phyloP scores from a whole-genome alignment of 2,329 filamentous ascomycete species.

The Pyrenochaeta sp. region DNA sequence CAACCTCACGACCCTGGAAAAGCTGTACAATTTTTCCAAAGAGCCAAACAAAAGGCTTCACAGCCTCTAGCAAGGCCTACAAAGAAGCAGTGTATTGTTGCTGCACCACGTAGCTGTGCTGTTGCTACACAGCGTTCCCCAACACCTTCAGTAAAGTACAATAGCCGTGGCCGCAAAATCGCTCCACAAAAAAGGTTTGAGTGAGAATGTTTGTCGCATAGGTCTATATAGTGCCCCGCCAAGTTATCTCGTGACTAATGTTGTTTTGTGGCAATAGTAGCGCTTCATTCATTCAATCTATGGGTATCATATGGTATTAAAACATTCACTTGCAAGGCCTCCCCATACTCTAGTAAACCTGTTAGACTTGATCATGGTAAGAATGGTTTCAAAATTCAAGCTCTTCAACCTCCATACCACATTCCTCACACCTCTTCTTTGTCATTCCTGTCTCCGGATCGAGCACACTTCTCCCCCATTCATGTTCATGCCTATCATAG shows the following conservation, averaged over 20 bases:
- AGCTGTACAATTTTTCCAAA: conserved; percentile 6
- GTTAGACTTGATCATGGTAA: too few species aligned
- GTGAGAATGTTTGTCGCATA: conserved; percentile 2
- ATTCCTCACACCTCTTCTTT: conserved; percentile 76
- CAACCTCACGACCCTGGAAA: conserved; percentile 3
- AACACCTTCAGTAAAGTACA: background rate
- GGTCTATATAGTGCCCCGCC: background rate
- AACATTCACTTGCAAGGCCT: too few species aligned
- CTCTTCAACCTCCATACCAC: conserved; percentile 74
- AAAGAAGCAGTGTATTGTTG: conserved; percentile 4
- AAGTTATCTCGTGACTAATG: conserved; percentile 1
- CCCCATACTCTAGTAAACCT: too few species aligned
- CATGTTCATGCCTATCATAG: conserved; percentile 82
- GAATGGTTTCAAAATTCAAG: conserved; percentile 61
- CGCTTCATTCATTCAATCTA: too few species aligned
- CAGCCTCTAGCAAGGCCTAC: background rate
- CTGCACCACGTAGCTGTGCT: background rate
- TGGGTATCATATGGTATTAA: too few species aligned
- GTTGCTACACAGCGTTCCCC: conserved; percentile 1
- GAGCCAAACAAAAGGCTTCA: conserved; percentile 2
- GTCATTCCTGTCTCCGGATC: conserved; percentile 74
- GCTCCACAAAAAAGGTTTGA: conserved; percentile 1
- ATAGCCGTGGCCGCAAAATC: conserved; percentile 1
- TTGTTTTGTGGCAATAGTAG: too few species aligned
- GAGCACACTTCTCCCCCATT: conserved; percentile 73